Conservation (phyloP, 331 rosid species). For the Pyrus hybrid region DNA sequence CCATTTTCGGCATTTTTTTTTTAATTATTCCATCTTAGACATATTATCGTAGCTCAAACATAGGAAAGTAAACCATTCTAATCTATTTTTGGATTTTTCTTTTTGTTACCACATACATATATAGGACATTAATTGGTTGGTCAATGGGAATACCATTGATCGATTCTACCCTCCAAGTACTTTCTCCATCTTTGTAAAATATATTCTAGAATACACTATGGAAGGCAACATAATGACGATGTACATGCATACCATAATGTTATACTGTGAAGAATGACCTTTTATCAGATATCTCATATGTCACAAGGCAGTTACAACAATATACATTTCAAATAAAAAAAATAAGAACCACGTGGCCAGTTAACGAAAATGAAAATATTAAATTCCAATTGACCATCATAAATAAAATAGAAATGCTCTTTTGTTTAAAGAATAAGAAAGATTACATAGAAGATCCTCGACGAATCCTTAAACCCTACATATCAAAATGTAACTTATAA, state of each 20-base stretch:
- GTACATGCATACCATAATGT: not conserved
- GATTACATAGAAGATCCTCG: not conserved
- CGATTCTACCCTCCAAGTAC: not conserved
- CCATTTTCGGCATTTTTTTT: not conserved
- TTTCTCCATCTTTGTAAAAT: not conserved
- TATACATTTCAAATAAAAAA: not conserved
- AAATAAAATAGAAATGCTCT: too few species aligned
- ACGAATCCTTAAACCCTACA: not conserved
- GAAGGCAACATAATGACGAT: not conserved
- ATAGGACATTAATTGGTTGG: not conserved
- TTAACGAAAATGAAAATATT: not conserved
- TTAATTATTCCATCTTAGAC: not conserved
- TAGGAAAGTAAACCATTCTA: not conserved
- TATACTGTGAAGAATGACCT: not conserved
- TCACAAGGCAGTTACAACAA: not conserved
- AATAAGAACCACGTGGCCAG: not conserved
- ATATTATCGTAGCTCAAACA: not conserved
- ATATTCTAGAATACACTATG: not conserved
- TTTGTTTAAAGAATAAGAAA: too few species aligned
- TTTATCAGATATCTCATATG: not conserved
- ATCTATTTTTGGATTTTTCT: not conserved
- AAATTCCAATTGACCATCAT: not conserved
- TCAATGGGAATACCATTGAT: not conserved
- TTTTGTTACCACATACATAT: not conserved
- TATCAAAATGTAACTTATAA: not conserved